Evolutionary conservation across 306 rosid genomes (phyloP).

Genomic region (Malus sieversii): DNA sequence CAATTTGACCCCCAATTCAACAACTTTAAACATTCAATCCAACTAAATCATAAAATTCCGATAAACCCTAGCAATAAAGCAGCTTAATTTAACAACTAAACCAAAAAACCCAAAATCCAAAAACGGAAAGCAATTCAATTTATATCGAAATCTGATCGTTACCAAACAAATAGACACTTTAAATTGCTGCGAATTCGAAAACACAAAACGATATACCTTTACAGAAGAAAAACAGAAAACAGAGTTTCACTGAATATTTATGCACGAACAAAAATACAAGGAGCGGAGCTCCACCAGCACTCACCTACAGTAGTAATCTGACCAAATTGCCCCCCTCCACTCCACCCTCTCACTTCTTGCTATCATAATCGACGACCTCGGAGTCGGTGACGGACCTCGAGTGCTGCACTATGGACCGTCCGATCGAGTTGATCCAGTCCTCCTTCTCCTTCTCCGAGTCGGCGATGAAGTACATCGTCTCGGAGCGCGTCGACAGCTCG

Average conservation of each 20-base stretch:
- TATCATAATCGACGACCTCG: slow-evolving; percentile 62
- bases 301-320: neutral
- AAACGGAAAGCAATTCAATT: neutral
- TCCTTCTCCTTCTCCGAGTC: slow-evolving; percentile 58
- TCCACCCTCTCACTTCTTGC: slow-evolving; percentile 22
- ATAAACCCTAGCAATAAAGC: neutral
- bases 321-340: neutral
- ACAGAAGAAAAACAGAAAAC: slow-evolving; percentile 1
- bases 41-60: neutral
- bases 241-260: neutral
- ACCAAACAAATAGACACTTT: neutral
- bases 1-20: neutral
- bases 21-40: neutral
- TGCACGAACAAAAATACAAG: slow-evolving; percentile 10
- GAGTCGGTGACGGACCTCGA: slow-evolving; percentile 63
- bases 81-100: neutral
- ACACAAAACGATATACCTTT: neutral
- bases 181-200: neutral
- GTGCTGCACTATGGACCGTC: slow-evolving; percentile 58
- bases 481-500: slow-evolving; percentile 43
- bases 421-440: slow-evolving; percentile 67
- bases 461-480: slow-evolving; percentile 56
- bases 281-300: neutral
- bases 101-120: neutral
- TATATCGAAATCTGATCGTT: neutral